Evolutionary conservation across 2,329 filamentous ascomycete genomes (phyloP), one percentile per base, ranked within the genome.

Genomic region (Beauveria medogensis): DNA sequence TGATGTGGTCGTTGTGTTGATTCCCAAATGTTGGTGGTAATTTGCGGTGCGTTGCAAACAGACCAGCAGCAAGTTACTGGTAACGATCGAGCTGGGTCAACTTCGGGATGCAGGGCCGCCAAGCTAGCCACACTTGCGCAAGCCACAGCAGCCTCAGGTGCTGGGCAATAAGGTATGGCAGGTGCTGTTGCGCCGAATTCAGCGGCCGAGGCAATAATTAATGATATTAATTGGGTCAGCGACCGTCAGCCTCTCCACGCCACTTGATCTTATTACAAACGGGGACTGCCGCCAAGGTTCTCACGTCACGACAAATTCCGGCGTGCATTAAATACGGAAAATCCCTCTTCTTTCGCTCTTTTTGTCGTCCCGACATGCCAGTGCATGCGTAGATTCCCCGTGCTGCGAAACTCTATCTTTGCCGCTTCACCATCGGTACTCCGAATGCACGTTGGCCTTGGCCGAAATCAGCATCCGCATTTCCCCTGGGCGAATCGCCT

Each of bases 261-360:
- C 34, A 37, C 34, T 37, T 14, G 34, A 37, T 6, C 34, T 37
- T 37, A 16, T 47, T 40, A 55, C 58, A 47, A 40, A 53, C 58
- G 50, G 58, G 50, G 20, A 30, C 20, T 34, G 46, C 59, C 59
- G 59, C 59, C 51, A 60, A 60, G 59, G 51, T 60, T 55, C 59
- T 51, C 59, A 55, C 28, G 30, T 48, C 52, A 44, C 51, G 34
- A 41, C 59, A 60, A 51, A 51, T 60, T 55, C 59, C 59, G 52
- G 44, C 43, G 18, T 59, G 51, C 59, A 41, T 30, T 43, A 24
- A 48, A 44, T 48, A 34, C 20, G 10, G 10, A 37, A 24, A 51
- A 7, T 34, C 44, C 22, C 59, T 52, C 59, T 34, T 48, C 41
- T 46, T 54, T 59, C 22, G 22, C 24, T 48, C 22, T 20, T 18